Percentiles rank a stretch among this genome's conserved stretches.
phyloP scores from a whole-genome alignment of 2,329 filamentous ascomycete species.

The Cladosporium sp. region DNA sequence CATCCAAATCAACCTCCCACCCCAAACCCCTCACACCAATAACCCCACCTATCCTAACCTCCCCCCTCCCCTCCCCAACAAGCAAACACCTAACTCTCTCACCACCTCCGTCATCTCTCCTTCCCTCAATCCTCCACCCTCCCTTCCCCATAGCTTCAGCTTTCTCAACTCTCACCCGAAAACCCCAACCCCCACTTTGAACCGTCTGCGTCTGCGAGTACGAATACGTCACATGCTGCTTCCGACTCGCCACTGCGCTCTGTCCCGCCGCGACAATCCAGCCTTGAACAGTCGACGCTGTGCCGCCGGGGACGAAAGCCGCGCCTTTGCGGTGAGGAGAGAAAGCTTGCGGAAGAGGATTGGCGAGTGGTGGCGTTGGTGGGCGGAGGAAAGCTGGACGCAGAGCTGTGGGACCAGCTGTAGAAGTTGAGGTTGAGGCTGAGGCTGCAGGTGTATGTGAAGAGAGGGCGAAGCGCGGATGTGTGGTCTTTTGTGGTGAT shows the following conservation, averaged over 20 bases:
- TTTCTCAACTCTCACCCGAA: slow-evolving; percentile 20
- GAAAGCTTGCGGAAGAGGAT: slow-evolving; percentile 49
- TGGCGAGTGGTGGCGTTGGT: slow-evolving; percentile 26
- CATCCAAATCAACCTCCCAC: slow-evolving; percentile 2
- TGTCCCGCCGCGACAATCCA: slow-evolving; percentile 48
- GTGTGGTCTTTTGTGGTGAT: slow-evolving; percentile 7
- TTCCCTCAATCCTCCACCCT: slow-evolving; percentile 7
- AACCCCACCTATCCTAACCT: neutral
- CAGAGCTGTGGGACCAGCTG: neutral
- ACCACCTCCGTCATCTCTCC: neutral
- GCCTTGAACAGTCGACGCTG: slow-evolving; percentile 46
- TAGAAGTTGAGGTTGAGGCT: neutral
- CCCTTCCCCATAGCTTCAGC: slow-evolving; percentile 17
- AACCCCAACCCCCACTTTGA: slow-evolving; percentile 18
- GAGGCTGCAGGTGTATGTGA: neutral
- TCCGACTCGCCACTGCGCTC: slow-evolving; percentile 23
- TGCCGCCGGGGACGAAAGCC: slow-evolving; percentile 46
- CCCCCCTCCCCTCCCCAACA: slow-evolving; percentile 9
- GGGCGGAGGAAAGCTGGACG: slow-evolving; percentile 12
- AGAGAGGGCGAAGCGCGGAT: neutral
- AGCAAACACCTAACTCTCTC: slow-evolving; percentile 1
- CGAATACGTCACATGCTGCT: slow-evolving; percentile 15
- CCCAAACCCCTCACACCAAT: neutral
- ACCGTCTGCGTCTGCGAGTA: slow-evolving; percentile 16
- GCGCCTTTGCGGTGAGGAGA: slow-evolving; percentile 49